These are phyloP conservation scores for Cutaneotrichosporon sp. DNA, from an alignment of 1,284 basidiomycete species.

Conservation along the genomic window DNA sequence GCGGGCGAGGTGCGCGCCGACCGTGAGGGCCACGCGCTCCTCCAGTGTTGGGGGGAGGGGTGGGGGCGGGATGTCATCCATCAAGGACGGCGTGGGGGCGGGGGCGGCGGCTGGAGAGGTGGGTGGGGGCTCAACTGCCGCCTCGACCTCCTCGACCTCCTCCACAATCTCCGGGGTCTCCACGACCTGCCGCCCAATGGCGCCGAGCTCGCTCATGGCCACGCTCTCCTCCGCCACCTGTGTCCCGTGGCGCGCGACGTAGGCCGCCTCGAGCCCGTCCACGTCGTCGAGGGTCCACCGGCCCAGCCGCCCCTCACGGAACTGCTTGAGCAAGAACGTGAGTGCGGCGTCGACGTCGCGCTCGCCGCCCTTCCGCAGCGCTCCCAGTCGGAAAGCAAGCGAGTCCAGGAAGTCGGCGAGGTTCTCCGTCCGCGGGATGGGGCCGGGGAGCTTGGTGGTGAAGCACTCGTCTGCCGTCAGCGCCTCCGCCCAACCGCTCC, in stretches of 20 bases:
- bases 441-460: constrained; percentile 59
- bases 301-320: constrained; percentile 68
- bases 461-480: constrained; percentile 55
- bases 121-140: not conserved
- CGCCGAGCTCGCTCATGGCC: constrained; percentile 10
- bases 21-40: constrained; percentile 11
- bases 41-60: not conserved
- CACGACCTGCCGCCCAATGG: not conserved
- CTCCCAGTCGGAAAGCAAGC: constrained; percentile 74
- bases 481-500: not conserved
- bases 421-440: constrained; percentile 59
- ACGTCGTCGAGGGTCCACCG: constrained; percentile 58
- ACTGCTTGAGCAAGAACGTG: constrained; percentile 78
- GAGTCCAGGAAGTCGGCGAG: constrained; percentile 66
- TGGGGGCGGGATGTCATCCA: not conserved
- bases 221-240: not conserved
- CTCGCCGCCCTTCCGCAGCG: constrained; percentile 73
- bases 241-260: not conserved
- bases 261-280: constrained; percentile 25
- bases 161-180: not conserved
- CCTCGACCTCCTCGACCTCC: not conserved
- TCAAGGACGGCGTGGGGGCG: not conserved
- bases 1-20: constrained; percentile 12
- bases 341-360: constrained; percentile 70
- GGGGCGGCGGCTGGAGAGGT: not conserved